phyloP scores from a whole-genome alignment of 192 early-diverging fungal genomes.

The Coemansia biformis region DNA sequence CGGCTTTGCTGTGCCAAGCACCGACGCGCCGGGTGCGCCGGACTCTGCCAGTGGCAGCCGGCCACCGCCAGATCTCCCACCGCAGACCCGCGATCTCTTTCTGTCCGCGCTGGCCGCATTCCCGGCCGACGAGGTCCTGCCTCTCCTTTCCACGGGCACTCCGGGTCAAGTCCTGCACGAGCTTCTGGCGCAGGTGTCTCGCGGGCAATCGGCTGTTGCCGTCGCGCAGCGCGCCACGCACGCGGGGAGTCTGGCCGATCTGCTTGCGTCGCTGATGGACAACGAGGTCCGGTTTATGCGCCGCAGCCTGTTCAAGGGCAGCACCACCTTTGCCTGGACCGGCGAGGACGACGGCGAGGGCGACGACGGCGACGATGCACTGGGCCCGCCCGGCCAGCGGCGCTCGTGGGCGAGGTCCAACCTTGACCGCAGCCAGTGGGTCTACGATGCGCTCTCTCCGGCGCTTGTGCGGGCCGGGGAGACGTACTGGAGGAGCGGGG shows the following conservation, averaged over 20 bases:
- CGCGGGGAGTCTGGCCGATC: slow-evolving; percentile 1
- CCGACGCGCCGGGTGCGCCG: too few species aligned
- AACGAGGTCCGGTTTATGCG: slow-evolving; percentile 39
- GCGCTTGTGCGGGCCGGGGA: slow-evolving; percentile 2
- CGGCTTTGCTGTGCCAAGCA: not conserved
- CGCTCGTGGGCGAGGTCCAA: slow-evolving; percentile 27
- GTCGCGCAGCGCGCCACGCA: not conserved
- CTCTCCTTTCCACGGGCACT: slow-evolving; percentile 5
- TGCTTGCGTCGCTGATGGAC: slow-evolving; percentile 26
- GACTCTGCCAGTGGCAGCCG: not conserved
- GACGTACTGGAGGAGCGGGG: slow-evolving; percentile 2
- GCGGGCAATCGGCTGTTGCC: not conserved
- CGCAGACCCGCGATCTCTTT: slow-evolving; percentile 7
- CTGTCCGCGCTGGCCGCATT: slow-evolving; percentile 21
- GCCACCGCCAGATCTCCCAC: not conserved
- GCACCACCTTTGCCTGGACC: slow-evolving; percentile 5
- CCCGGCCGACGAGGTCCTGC: slow-evolving; percentile 15
- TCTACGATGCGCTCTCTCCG: slow-evolving; percentile 5
- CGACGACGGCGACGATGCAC: slow-evolving; percentile 3
- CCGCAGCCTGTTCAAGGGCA: slow-evolving; percentile 20
- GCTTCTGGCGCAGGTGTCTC: slow-evolving; percentile 1
- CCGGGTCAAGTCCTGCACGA: slow-evolving; percentile 10
- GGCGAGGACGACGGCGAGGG: slow-evolving; percentile 7
- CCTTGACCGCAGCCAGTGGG: slow-evolving; percentile 20
- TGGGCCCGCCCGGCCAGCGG: not conserved